A percentile compares a stretch with the other conserved stretches of the same genome.
phyloP scores from a whole-genome alignment of 768 basidiomycete genomes.

The Boletus rubroflammeus region DNA sequence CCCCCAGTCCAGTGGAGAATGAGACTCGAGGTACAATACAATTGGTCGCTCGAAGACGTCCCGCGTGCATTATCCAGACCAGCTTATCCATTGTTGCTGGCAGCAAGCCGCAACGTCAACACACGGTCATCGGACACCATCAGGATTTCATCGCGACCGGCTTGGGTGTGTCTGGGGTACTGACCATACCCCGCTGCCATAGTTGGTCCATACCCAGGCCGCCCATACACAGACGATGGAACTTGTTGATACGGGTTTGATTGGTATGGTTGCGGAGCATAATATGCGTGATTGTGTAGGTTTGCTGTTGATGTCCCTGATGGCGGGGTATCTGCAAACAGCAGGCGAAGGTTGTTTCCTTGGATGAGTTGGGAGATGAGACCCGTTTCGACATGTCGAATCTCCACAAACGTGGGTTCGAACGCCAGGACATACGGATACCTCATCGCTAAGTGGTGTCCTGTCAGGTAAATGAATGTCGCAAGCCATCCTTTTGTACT shows the following conservation, averaged over 20 bases:
- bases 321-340: constrained; percentile 93
- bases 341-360: constrained; percentile 81
- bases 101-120: constrained; percentile 58
- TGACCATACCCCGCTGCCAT: constrained; percentile 35
- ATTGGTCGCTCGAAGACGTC: neutral
- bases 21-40: constrained; percentile 10
- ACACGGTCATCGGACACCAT: constrained; percentile 89
- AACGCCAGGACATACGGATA: constrained; percentile 97
- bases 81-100: constrained; percentile 18
- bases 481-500: constrained; percentile 28
- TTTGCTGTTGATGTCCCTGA: constrained; percentile 65
- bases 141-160: constrained; percentile 78
- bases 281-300: constrained; percentile 35
- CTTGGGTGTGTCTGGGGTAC: constrained; percentile 45
- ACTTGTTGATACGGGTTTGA: constrained; percentile 31
- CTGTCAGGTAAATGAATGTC: constrained; percentile 3
- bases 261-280: constrained; percentile 28
- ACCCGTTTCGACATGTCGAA: constrained; percentile 93
- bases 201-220: constrained; percentile 28
- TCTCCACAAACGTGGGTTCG: constrained; percentile 94
- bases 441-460: constrained; percentile 65
- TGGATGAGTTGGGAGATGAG: constrained; percentile 92
- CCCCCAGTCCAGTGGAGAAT: constrained; percentile 17
- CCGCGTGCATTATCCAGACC: neutral
- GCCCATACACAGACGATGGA: constrained; percentile 26